Evolutionary conservation across 108 stramenopile genomes (phyloP).

Genomic region (Cylindrotheca fusiformis): DNA sequence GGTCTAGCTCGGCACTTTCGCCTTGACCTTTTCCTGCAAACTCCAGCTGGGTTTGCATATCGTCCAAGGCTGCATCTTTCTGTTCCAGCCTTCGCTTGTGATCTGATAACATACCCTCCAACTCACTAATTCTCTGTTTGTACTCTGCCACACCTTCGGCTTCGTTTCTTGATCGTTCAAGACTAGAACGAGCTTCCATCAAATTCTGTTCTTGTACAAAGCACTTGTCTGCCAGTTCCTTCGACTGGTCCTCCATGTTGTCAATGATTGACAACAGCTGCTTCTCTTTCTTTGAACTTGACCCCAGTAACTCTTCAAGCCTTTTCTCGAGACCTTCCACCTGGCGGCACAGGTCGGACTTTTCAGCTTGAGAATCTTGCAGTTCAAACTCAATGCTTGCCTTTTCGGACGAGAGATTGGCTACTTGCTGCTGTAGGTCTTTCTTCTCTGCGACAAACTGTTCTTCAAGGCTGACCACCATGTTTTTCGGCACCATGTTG

Average conservation of each 20-base stretch:
- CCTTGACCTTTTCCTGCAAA: slow-evolving; percentile 5
- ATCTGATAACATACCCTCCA: slow-evolving; percentile 12
- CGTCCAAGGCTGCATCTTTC: slow-evolving; percentile 26
- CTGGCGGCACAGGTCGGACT: not conserved
- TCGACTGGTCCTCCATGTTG: slow-evolving; percentile 1
- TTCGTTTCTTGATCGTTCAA: not conserved
- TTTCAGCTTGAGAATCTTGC: not conserved
- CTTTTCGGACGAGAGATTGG: not conserved
- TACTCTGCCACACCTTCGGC: slow-evolving; percentile 4
- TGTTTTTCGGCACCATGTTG: not conserved
- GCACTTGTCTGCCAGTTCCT: slow-evolving; percentile 4
- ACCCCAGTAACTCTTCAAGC: not conserved
- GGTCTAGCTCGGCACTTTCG: slow-evolving; percentile 24
- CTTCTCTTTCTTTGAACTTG: slow-evolving; percentile 4
- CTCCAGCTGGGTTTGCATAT: slow-evolving; percentile 14
- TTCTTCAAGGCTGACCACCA: not conserved
- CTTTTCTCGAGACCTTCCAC: not conserved
- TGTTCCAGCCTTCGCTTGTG: slow-evolving; percentile 14
- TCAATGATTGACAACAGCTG: slow-evolving; percentile 7
- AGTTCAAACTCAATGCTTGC: not conserved
- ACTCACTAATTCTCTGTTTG: not conserved
- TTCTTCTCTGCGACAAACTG: not conserved
- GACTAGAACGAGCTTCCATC: not conserved
- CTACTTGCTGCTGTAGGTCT: not conserved
- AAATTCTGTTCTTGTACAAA: slow-evolving; percentile 7